Evolutionary conservation across 768 basidiomycete species (phyloP), one percentile per base, ranked within the genome.

Genomic region (Lentinula sp.): DNA sequence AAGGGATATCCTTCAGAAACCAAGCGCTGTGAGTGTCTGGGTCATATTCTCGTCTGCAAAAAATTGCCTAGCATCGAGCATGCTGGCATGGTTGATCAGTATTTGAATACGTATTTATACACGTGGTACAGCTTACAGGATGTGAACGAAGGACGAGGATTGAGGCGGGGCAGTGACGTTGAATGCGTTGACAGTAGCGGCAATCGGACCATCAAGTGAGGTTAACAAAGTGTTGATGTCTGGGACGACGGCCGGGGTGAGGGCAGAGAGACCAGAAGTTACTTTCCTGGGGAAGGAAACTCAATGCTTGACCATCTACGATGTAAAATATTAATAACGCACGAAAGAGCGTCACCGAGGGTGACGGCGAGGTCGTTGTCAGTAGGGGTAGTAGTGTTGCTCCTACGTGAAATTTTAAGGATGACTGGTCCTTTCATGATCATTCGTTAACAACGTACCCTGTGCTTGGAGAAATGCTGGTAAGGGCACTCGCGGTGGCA

Each of bases 11-110:
- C 50, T 42, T 34, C 60, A 65, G 66, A 74, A 75, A 9, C 74
- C 74, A 50, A 75, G 69, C 10, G 69, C 70, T 50, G 71, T 64
- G 34, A 72, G 62, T 16, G 74, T 74, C 63, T 70, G 67, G 6
- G 72, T 71, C 67, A 73, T 72, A n/a, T 70, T 70, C 57, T 73
- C 70, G 23, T 61, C 63, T 40, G 62, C 62, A 32, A 75, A 48
- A 70, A 76, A 76, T 62, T 76, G 74, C 39, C 64, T 61, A 5
- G 72, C 74, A 62, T 76, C 74, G 34, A 71, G 65, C 72, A 75
- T 71, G 68, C 74, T 73, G 49, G 35, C n/a, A n/a, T 64, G 39
- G 23, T 57, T 4, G n/a, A 35, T 3, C 23, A 16, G 48, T 9
- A 28, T 5, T 46, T 18, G 18, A 9, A 11, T 18, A 7, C 13